Conservation (phyloP, 2,329 filamentous ascomycete species). For the Pezizomycotina sp. region DNA sequence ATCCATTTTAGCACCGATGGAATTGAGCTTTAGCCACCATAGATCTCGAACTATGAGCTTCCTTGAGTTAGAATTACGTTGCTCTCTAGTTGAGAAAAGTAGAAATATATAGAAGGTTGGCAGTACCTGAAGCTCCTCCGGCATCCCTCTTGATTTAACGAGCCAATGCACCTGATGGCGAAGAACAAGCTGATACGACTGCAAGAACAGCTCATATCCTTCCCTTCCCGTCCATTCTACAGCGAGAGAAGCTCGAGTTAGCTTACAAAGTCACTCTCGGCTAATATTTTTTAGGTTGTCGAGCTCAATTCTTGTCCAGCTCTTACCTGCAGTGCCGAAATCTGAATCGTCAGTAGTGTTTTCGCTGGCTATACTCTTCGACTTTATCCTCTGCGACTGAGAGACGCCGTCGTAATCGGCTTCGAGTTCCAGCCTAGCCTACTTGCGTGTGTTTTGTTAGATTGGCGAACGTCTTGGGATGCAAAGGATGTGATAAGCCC, state of each 20-base stretch:
- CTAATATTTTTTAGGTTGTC: conserved; percentile 7
- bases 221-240: conserved; percentile 46
- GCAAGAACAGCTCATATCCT: conserved; percentile 63
- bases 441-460: conserved; percentile 22
- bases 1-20: no score
- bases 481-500: conserved; percentile 16
- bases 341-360: not conserved
- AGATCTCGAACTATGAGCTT: conserved; percentile 54
- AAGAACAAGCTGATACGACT: conserved; percentile 69
- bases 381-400: conserved; percentile 37
- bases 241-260: not conserved
- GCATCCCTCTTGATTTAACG: conserved; percentile 47
- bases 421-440: conserved; percentile 10
- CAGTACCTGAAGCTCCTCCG: conserved; percentile 52
- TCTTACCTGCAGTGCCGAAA: not conserved
- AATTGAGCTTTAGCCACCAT: conserved; percentile 59
- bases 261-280: conserved; percentile 4
- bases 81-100: conserved; percentile 26
- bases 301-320: not conserved
- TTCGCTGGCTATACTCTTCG: conserved; percentile 3
- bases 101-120: not conserved
- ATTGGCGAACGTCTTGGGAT: conserved; percentile 25
- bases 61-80: no score
- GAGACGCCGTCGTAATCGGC: conserved; percentile 49
- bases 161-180: conserved; percentile 67